Percentiles rank a stretch among this genome's conserved stretches.
Conservation (phyloP, 768 basidiomycete genomes). For the Pulveroboletus sp. region DNA sequence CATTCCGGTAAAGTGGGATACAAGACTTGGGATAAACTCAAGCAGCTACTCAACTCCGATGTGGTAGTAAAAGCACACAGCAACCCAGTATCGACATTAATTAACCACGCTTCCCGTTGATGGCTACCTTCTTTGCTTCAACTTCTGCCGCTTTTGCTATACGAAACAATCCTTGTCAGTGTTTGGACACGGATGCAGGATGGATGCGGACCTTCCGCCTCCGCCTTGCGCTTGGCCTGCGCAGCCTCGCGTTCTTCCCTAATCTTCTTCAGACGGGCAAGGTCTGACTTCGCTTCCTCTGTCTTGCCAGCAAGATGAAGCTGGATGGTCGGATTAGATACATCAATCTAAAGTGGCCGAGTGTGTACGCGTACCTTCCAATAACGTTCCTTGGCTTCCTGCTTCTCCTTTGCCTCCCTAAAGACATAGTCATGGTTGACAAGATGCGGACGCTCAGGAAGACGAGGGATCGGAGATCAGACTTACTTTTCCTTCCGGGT, state of each 20-base stretch:
- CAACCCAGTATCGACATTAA: conserved; percentile 31
- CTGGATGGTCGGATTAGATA: conserved; percentile 31
- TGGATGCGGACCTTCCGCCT: conserved; percentile 63
- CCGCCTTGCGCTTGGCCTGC: conserved; percentile 82
- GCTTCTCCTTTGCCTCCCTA: conserved; percentile 90
- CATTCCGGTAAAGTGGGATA: background rate
- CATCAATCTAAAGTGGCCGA: background rate
- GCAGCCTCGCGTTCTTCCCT: conserved; percentile 84
- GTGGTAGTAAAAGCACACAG: conserved; percentile 3
- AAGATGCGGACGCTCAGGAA: background rate
- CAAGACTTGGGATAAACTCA: background rate
- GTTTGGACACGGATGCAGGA: background rate
- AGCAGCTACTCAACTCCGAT: no score
- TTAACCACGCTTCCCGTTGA: conserved; percentile 24
- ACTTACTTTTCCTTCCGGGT: conserved; percentile 61
- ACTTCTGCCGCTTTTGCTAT: conserved; percentile 62
- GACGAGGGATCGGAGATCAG: background rate
- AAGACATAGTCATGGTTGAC: background rate
- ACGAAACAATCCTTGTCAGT: background rate
- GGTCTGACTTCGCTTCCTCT: conserved; percentile 82
- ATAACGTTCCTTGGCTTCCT: conserved; percentile 82
- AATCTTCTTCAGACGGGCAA: conserved; percentile 82
- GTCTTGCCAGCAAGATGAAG: conserved; percentile 82
- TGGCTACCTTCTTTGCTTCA: conserved; percentile 50
- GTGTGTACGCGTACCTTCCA: conserved; percentile 57